Evolutionary conservation across 1,284 basidiomycete genomes (phyloP).

Genomic region (Prillingera fragicola): DNA sequence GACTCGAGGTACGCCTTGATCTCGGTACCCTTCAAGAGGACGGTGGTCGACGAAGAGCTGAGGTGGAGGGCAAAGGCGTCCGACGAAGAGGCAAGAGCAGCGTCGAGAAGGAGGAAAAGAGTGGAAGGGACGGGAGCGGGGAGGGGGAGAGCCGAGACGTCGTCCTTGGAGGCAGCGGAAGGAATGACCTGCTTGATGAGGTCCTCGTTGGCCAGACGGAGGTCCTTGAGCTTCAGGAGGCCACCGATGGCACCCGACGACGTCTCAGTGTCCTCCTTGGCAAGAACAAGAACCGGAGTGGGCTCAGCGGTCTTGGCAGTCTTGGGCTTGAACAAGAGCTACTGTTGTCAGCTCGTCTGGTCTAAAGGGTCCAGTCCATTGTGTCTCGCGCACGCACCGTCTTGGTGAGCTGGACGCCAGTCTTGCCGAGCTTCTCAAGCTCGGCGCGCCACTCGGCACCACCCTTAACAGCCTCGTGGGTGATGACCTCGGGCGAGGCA

Average conservation of each 20-base stretch:
- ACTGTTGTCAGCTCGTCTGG: conserved; percentile 2
- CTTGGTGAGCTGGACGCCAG: conserved; percentile 36
- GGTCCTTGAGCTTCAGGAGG: conserved; percentile 80
- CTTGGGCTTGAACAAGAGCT: conserved; percentile 50
- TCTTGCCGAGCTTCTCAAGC: conserved; percentile 36
- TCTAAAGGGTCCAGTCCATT: no score
- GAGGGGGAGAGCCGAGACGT: conserved; percentile 71
- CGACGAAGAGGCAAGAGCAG: conserved; percentile 59
- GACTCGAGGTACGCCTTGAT: conserved; percentile 66
- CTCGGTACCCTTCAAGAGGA: conserved; percentile 71
- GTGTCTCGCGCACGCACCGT: conserved; percentile 35
- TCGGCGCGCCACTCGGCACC: conserved; percentile 45
- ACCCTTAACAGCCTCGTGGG: conserved; percentile 41
- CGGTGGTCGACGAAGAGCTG: conserved; percentile 61
- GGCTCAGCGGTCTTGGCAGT: conserved; percentile 80
- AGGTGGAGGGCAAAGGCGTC: conserved; percentile 68
- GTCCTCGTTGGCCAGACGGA: conserved; percentile 82
- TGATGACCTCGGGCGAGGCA: conserved; percentile 32
- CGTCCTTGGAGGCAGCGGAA: conserved; percentile 66
- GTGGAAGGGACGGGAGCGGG: conserved; percentile 66
- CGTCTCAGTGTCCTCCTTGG: conserved; percentile 75
- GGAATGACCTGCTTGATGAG: conserved; percentile 77
- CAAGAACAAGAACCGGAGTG: conserved; percentile 80
- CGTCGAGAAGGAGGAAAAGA: conserved; percentile 69
- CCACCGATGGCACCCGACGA: conserved; percentile 67